Base-by-base conservation (phyloP, 192 early-diverging fungal species). In the Podila clonocystis region DNA sequence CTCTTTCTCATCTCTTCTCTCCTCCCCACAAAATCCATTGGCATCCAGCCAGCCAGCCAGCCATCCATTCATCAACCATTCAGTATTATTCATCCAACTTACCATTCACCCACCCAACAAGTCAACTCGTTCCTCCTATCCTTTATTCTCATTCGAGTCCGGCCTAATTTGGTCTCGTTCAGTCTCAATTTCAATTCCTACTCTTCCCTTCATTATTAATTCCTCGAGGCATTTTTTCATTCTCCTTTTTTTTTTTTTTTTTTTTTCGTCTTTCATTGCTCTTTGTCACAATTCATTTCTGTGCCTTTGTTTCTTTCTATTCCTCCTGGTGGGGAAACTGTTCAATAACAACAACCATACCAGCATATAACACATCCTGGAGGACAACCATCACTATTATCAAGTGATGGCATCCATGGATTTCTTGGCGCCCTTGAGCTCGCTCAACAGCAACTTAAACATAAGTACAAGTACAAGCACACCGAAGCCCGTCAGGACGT, bases 351-450 rank as follows among this genome's bases (percentile, higher is more conserved):
- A 55, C 52, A 8, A 55, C 20, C 22, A 55, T 9, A 55, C n/a
- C 50, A 52, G n/a, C 50, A 19, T 1, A n/a, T 20, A 17, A 55
- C 20, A n/a, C 6, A 20, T 0, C 52, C 52, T 6, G 52, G 52
- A 12, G 24, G 24, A 9, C 24, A 19, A 55, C 9, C 24, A 22
- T 26, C 20, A 24, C 52, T 7, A 24, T 17, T 17, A n/a, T 55
- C 8, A 24, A 55, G 26, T 55, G 52, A 55, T 33, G 12, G 33
- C 63, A 13, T 65, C 70, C 19, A 38, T 58, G 36, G 63, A 59
- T 19, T 63, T 50, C 45, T 58, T 61, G 11, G 63, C 57, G 34
- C 55, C 71, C 8, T 31, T 65, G 5, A 50, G 55, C 26, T 66
- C 36, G 41, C 49, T 74, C 24, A 22, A 61, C 59, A 52, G n/a